Base-by-base conservation (phyloP, 2,329 filamentous ascomycete genomes). In the Hypoxylon sp. region DNA sequence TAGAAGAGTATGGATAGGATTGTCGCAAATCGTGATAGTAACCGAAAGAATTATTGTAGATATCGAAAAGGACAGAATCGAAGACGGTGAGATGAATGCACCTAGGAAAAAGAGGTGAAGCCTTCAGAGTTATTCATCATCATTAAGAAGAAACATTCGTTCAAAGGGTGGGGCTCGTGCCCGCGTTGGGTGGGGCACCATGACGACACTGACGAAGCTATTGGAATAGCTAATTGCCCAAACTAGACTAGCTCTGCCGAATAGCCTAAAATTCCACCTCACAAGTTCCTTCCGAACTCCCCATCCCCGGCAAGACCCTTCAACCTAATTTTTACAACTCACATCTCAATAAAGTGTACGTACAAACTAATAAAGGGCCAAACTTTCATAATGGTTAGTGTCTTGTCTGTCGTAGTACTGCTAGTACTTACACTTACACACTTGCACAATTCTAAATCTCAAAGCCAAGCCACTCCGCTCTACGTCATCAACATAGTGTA, bases 181-280 rank as follows among this genome's bases (percentile, higher is more conserved):
- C 46, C 51, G 14, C 34, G 36, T 17, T 21, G 9, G 56, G 53
- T 65, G 61, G 62, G 59, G 59, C 21, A 34, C 19, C 19, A 70
- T 68, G 68, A 68, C 65, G 68, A 68, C 68, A 65, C 63, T 57
- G 56, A 9, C 50, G 65, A 55, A 63, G 65, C 68, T 70, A 65
- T 68, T 66, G 65, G 65, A 64, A 66, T 10, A 70, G 63, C 65
- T 71, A 4, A 23, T 58, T 71, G 28, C 68, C 49, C 7, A 21
- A 71, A 53, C 17, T 3, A 55, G 63, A 68, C 56, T 70, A 70
- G 65, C 21, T 10, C 36, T 55, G 38, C 58, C 52, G 21, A 62
- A 45, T 70, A 65, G 61, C 65, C 68, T 65, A 49, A 67, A 61
- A 59, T 63, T 56, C 36, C 28, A 50, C 48, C 43, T 34, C 38